A percentile compares a stretch with the other conserved stretches of the same genome.
Conservation (phyloP, 306 rosid species). For the Macrotyloma uniflorum region DNA sequence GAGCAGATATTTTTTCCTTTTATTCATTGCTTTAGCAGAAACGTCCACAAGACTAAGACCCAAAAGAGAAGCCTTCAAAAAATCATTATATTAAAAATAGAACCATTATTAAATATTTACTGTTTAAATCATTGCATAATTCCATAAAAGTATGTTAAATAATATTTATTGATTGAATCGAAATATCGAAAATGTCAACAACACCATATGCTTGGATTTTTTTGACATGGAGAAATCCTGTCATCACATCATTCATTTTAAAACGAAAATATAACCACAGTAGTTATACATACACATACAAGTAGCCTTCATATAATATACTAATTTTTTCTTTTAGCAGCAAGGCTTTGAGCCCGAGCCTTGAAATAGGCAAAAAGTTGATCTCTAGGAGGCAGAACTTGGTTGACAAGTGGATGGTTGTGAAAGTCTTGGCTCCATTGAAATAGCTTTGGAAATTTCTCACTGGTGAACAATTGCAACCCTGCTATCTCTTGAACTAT, state of each 20-base stretch:
- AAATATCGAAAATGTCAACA: not conserved
- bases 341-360: not conserved
- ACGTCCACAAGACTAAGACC: not conserved
- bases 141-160: not conserved
- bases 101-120: not conserved
- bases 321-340: not conserved
- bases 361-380: slow-evolving; percentile 31
- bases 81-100: not conserved
- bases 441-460: slow-evolving; percentile 45
- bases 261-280: not conserved
- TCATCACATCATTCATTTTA: not conserved
- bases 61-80: not conserved
- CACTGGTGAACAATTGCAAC: slow-evolving; percentile 39
- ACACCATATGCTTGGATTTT: not conserved
- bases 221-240: not conserved
- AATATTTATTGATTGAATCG: not conserved
- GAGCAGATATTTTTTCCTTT: not conserved
- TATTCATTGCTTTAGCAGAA: not conserved
- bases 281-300: not conserved
- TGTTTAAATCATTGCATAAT: not conserved
- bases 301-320: not conserved
- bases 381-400: slow-evolving; percentile 46
- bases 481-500: slow-evolving; percentile 44
- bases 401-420: slow-evolving; percentile 37
- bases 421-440: slow-evolving; percentile 50